Evolutionary conservation across 352 stramenopile genomes (phyloP), one percentile per base, ranked within the genome.

Genomic region (Pythium biforme): DNA sequence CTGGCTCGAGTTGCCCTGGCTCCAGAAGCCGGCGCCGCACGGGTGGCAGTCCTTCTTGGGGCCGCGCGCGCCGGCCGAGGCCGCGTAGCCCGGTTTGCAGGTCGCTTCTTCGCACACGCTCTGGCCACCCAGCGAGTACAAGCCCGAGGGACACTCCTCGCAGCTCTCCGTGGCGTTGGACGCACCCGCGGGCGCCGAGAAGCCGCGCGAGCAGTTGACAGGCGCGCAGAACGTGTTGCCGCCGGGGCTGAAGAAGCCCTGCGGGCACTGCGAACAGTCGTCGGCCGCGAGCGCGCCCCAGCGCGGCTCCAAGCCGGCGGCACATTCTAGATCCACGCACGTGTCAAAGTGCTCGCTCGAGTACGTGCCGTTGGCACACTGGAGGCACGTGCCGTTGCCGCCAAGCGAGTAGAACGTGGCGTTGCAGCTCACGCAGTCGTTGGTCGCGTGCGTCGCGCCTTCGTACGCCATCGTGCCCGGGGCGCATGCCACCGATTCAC

Each of bases 81-180:
- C 72, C 17, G 65, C 58, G 50, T 60, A 76, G 0, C 70, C 75
- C 10, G 75, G 68, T 41, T 66, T 67, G 41, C 75, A 84, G 19
- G 65, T 73, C 1, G 75, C 65, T 19, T 68, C 55, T 14, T 60
- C 50, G 25, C 75, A 84, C 7, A 58, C 14, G 2, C 53, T 56
- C 62, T 79, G 72, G 23, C 66, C 55, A 2, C 75, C 75, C 12
- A 70, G 57, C 31, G 75, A 79, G 60, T 74, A 84, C 27, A 69
- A 65, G 23, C 75, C 73, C 2, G 31, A 43, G 0, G 62, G 51
- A 31, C 73, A 81, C 37, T 63, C 19, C 20, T 66, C 23, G 43
- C 75, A 84, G 52, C 72, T 66, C 26, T 25, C 41, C 1, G 57
- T 72, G 7, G 31, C 52, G 27, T 70, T 69, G 6, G 62, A 54